These are phyloP conservation scores for Plantago coronopus DNA, from an alignment of 305 asterid species.

Conservation along the genomic window DNA sequence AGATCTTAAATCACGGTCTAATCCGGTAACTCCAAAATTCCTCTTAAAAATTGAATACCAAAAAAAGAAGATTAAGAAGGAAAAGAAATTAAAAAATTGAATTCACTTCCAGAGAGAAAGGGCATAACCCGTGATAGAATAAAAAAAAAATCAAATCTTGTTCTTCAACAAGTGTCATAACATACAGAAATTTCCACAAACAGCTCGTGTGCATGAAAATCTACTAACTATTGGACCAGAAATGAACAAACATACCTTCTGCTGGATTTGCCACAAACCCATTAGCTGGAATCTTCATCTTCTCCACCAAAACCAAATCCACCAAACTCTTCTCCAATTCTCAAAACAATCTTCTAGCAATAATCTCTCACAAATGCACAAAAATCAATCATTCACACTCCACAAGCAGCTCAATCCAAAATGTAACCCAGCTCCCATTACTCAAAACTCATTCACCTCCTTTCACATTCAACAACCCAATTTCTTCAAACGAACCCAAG, in stretches of 20 bases:
- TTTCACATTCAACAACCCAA: no score
- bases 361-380: background rate
- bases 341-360: constrained; percentile 3
- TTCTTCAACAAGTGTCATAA: constrained; percentile 6
- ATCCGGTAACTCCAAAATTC: background rate
- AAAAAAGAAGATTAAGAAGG: background rate
- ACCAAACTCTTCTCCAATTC: constrained; percentile 24
- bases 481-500: background rate
- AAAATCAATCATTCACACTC: background rate
- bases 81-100: constrained; percentile 6
- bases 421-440: no score
- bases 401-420: no score
- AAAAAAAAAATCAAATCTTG: background rate
- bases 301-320: constrained; percentile 26
- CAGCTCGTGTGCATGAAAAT: background rate
- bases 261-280: constrained; percentile 70
- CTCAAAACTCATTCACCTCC: no score
- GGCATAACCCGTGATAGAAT: no score
- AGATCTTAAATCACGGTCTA: background rate
- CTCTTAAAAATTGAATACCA: background rate
- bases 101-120: background rate
- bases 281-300: constrained; percentile 74
- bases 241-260: constrained; percentile 54
- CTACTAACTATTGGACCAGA: no score
- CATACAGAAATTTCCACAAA: background rate